A percentile compares a stretch with the other conserved stretches of the same genome.
Conservation (phyloP, 164 flowering plant species). For the Magnolia kwangsiensis region DNA sequence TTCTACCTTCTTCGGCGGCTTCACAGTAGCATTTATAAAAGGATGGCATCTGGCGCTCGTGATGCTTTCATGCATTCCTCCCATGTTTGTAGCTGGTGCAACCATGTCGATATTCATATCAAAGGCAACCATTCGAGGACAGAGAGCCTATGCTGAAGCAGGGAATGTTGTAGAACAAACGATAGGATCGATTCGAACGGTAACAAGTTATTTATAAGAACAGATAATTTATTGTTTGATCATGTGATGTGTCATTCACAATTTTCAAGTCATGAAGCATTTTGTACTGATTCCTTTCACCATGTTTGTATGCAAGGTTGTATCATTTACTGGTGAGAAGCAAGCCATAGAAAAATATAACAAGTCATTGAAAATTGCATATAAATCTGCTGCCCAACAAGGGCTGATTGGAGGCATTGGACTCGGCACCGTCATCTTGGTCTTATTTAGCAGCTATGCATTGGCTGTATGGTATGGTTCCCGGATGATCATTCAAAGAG, state of each 20-base stretch:
- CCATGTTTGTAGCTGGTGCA: slow-evolving; percentile 18
- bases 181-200: slow-evolving; percentile 34
- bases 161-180: slow-evolving; percentile 37
- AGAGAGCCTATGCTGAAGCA: slow-evolving; percentile 34
- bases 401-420: slow-evolving; percentile 56
- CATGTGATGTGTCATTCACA: neutral
- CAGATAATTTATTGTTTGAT: neutral
- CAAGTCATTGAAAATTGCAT: slow-evolving; percentile 49
- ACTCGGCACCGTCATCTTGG: slow-evolving; percentile 27
- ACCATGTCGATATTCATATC: slow-evolving; percentile 22
- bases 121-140: slow-evolving; percentile 27
- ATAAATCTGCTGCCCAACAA: slow-evolving; percentile 52
- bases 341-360: slow-evolving; percentile 57
- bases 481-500: slow-evolving; percentile 41
- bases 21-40: slow-evolving; percentile 16
- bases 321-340: slow-evolving; percentile 83
- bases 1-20: slow-evolving; percentile 24
- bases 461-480: slow-evolving; percentile 66
- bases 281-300: slow-evolving; percentile 19
- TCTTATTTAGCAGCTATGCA: slow-evolving; percentile 42
- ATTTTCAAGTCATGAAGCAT: neutral
- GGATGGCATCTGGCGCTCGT: slow-evolving; percentile 24
- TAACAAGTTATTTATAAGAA: slow-evolving; percentile 8
- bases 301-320: slow-evolving; percentile 53
- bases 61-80: slow-evolving; percentile 25